Base-by-base conservation (phyloP, 768 basidiomycete genomes). In the Pleurotus cornucopiae region DNA sequence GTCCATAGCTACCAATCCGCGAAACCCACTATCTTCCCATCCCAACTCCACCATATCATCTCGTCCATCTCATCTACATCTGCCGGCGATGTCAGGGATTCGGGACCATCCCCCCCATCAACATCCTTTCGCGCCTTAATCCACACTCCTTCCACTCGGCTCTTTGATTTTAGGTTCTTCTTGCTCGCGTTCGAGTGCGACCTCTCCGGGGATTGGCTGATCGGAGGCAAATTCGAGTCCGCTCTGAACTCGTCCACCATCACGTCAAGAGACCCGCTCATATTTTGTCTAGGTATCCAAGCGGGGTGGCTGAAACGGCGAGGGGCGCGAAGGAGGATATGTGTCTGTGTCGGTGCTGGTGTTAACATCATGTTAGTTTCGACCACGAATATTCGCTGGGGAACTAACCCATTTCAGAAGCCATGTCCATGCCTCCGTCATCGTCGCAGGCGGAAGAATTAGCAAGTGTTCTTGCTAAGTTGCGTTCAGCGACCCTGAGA, bases 41-140 rank as follows among this genome's bases (percentile, higher is more conserved):
- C 78, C 81, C 81, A 83, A 54, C 73, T 79, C 81, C 81, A 83
- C 81, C 81, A 83, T 45, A 83, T 81, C 79, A 82, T 76, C 56
- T 83, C 81, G 41, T 73, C 67, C 45, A 66, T 67, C 55, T 78
- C 76, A 6, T 71, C 71, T 34, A 68, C 66, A 1, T 58, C 56
- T 14, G 47, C 56, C 11, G 26, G 54, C 37, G 14, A 3, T 6
- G 18, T 51, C 2, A 14, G 11, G 18, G 37, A 9, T 38, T 7
- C 9, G 49, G 52, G 49, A 3, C 7, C 7, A 54, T 54, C 23
- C n/a, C 6, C 41, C 60, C 62, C 23, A 65, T 45, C 25, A 67
- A 49, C 4, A 68, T 45, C 72, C 21, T 44, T 55, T 25, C 63
- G 66, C 16, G 68, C 64, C 0, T 71, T 69, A 14, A 81, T 67